Base-by-base conservation (phyloP, 768 basidiomycete species). In the Auricularia sp. region DNA sequence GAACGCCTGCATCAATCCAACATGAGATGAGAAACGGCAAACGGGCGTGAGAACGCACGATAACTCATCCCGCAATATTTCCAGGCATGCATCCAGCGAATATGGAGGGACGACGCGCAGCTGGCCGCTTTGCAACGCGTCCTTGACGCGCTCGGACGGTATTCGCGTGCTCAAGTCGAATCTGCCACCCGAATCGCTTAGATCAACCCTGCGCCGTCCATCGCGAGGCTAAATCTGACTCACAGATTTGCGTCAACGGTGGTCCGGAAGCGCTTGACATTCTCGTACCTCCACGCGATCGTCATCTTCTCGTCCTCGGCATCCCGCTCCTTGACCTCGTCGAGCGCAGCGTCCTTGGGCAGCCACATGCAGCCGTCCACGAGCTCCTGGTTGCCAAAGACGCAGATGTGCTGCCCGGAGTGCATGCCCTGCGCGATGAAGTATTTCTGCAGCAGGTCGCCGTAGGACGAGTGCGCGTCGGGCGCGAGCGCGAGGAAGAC, bases 261-360 rank as follows among this genome's bases (percentile, higher is more conserved):
- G 3, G 94, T 97, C 77, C 92, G 85, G 74, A 97, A 96, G 75
- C 81, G 87, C 77, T 89, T 91, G 90, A 98, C 90, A 65, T 87
- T 82, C 71, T 93, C 92, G 75, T 99, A 99, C 72, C 97, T 83
- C 92, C 97, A 99, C 36, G 97, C 97, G 70, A 99, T 98, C 78
- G 90, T 96, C 68, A 95, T 89, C 70, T 85, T 86, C 34, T 84
- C 80, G 42, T 70, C 72, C 68, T 79, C 80, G 13, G 72, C 71
- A 13, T 70, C 70, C n/a, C 68, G 68, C 39, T 68, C 68, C n/a
- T 65, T 71, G 34, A 75, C 75, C 13, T 76, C 75, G 18, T 73
- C 72, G 51, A 81, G 80, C 35, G 77, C 75, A 21, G 76, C 78
- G 2, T 73, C 76, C 59, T 75, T 67, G 18, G 87, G 81, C 61